A percentile compares a stretch with the other conserved stretches of the same genome.
Evolutionary conservation across 2,329 filamentous ascomycete genomes (phyloP).

Genomic region (Pseudophaeomoniella oleicola): DNA sequence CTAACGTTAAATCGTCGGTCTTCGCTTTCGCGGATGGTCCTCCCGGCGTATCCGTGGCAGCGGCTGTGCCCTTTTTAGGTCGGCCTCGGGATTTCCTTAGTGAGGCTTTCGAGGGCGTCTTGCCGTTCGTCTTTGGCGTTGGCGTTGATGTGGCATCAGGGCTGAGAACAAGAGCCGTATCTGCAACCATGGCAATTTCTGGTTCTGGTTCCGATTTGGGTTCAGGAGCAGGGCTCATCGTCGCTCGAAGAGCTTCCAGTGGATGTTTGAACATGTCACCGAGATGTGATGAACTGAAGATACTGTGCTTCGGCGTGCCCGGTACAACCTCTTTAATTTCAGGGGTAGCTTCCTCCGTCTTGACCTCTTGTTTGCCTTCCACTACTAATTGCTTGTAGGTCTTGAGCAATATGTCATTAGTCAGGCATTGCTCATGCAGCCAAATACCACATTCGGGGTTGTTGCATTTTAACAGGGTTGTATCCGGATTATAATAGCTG

Average conservation of each 20-base stretch:
- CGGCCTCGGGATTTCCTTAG: not conserved
- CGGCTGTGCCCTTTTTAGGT: not conserved
- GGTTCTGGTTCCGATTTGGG: not conserved
- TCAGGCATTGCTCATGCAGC: slow-evolving; percentile 51
- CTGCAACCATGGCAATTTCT: not conserved
- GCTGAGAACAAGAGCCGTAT: not conserved
- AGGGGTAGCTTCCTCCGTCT: not conserved
- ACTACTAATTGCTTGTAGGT: slow-evolving; percentile 38
- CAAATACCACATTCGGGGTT: slow-evolving; percentile 41
- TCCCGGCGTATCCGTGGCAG: too few relatives aligned
- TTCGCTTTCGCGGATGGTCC: not conserved
- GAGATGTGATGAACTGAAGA: not conserved
- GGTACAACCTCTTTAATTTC: not conserved
- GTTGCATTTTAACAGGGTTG: slow-evolving; percentile 43
- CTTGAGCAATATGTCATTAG: slow-evolving; percentile 37
- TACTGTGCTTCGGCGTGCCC: not conserved
- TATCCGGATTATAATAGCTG: slow-evolving; percentile 48
- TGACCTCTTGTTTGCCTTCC: not conserved
- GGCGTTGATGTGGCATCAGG: not conserved
- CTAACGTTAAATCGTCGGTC: not conserved
- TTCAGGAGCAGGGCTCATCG: not conserved
- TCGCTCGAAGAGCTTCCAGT: not conserved
- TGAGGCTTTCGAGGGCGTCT: not conserved
- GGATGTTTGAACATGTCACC: not conserved
- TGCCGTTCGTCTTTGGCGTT: not conserved